These are phyloP conservation scores for Amanita rubescens DNA, from an alignment of 768 basidiomycete species.

Conservation along the genomic window DNA sequence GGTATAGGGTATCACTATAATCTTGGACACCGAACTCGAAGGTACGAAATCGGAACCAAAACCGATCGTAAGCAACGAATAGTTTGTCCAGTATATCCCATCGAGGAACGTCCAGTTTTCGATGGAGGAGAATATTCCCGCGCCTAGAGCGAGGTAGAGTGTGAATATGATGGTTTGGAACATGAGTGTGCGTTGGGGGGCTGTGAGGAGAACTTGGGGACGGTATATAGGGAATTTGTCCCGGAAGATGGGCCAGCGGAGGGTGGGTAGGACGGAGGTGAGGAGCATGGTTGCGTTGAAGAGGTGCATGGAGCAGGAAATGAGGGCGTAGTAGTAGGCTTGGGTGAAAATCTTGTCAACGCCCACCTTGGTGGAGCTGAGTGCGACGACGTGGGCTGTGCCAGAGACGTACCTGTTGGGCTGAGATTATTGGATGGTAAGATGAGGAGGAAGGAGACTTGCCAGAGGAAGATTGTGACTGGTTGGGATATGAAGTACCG, in stretches of 20 bases:
- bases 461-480: constrained; percentile 31
- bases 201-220: constrained; percentile 29
- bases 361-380: constrained; percentile 19
- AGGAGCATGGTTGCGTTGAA: constrained; percentile 23
- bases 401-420: constrained; percentile 28
- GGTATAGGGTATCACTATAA: constrained; percentile 31
- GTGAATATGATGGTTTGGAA: constrained; percentile 33
- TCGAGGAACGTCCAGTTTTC: constrained; percentile 32
- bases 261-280: constrained; percentile 15
- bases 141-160: constrained; percentile 31
- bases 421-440: neutral
- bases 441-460: neutral
- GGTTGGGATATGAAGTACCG: constrained; percentile 29
- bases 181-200: constrained; percentile 35
- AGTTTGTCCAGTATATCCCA: constrained; percentile 36
- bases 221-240: constrained; percentile 26
- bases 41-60: constrained; percentile 33
- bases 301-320: constrained; percentile 24
- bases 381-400: constrained; percentile 26
- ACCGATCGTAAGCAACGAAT: constrained; percentile 34
- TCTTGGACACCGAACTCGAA: constrained; percentile 17
- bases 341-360: constrained; percentile 22
- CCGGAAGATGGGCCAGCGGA: constrained; percentile 22
- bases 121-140: constrained; percentile 26
- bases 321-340: constrained; percentile 32